Conservation (phyloP, 352 stramenopile species). For the Stramenopiles sp. region DNA sequence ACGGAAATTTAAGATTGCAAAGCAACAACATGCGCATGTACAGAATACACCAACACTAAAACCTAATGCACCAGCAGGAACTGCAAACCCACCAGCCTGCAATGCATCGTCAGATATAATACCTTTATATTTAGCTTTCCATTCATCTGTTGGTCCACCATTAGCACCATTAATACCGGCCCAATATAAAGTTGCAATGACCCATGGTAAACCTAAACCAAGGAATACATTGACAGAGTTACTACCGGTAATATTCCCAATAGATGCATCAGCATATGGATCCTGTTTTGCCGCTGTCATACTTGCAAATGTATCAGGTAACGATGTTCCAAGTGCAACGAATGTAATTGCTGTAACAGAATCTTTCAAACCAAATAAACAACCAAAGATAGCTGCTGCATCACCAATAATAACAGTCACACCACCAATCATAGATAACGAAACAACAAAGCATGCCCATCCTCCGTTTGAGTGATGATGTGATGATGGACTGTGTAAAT, state of each 20-base stretch:
- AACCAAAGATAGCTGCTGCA: constrained; percentile 26
- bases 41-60: not conserved
- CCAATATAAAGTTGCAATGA: constrained; percentile 16
- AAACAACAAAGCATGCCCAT: constrained; percentile 20
- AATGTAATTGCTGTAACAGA: constrained; percentile 26
- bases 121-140: too few species aligned
- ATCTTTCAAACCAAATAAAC: constrained; percentile 20
- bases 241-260: constrained; percentile 27
- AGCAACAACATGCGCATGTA: not conserved
- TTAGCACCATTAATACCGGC: too few species aligned
- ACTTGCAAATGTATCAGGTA: constrained; percentile 27
- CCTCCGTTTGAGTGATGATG: too few species aligned
- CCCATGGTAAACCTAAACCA: constrained; percentile 25
- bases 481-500: too few species aligned
- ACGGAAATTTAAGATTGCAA: not conserved
- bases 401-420: constrained; percentile 24
- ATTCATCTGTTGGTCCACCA: too few species aligned
- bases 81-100: not conserved
- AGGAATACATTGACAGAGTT: constrained; percentile 31
- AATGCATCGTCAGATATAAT: too few species aligned
- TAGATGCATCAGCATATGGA: constrained; percentile 21
- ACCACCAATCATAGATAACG: constrained; percentile 23
- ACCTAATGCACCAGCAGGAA: not conserved
- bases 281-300: constrained; percentile 21
- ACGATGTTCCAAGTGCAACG: constrained; percentile 24